Percentiles rank a stretch among this genome's conserved stretches.
phyloP scores from a whole-genome alignment of 139 green algal species.

The Closterium sp. region DNA sequence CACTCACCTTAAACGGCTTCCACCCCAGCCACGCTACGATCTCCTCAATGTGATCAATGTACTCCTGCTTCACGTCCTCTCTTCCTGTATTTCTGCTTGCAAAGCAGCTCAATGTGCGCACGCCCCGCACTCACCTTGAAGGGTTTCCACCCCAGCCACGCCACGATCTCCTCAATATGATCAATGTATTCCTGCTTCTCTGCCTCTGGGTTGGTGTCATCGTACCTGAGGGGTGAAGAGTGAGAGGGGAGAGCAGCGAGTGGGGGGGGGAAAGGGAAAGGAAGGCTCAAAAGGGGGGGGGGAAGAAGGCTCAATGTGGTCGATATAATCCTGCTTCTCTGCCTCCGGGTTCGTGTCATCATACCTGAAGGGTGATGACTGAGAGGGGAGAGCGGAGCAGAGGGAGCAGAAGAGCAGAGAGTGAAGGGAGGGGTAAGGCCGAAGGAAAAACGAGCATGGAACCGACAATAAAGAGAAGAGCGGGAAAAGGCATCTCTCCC shows the following conservation, averaged over 20 bases:
- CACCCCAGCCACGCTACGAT: conserved; percentile 65
- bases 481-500: too few relatives aligned
- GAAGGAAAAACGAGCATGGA: too few relatives aligned
- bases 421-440: too few relatives aligned
- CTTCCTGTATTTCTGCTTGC: conserved; percentile 88
- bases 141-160: conserved; percentile 91
- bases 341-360: conserved; percentile 98
- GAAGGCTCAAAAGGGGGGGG: too few relatives aligned
- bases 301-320: conserved; percentile 29
- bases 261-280: too few relatives aligned
- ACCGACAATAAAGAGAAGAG: too few relatives aligned
- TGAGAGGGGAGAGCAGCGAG: too few relatives aligned
- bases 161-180: conserved; percentile 94
- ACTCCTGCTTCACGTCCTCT: conserved; percentile 96
- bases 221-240: conserved; percentile 59
- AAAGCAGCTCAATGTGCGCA: too few relatives aligned
- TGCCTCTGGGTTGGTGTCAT: conserved; percentile 98
- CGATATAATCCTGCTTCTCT: conserved; percentile 98
- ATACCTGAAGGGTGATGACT: too few relatives aligned
- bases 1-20: background rate
- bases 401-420: too few relatives aligned
- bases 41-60: conserved; percentile 96
- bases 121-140: conserved; percentile 67
- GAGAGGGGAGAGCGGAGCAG: background rate
- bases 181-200: conserved; percentile 99